These are phyloP conservation scores for Mortierella hygrophila DNA, from an alignment of 192 early-diverging fungal genomes.

Conservation along the genomic window DNA sequence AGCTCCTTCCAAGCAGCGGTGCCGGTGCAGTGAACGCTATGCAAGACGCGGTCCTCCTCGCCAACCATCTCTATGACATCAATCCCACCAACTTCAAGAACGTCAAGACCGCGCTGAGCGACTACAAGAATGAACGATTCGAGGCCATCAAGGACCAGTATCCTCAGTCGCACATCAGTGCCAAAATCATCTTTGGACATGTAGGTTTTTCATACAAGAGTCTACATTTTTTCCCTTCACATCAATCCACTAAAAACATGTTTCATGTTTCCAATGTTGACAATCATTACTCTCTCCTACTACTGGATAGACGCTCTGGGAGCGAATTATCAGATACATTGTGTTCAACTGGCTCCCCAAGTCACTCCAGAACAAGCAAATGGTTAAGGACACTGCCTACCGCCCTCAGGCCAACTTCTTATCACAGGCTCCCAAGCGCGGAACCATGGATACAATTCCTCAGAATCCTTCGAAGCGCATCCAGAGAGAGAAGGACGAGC, in stretches of 20 bases:
- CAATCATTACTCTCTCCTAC: background rate
- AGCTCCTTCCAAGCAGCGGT: conserved; percentile 18
- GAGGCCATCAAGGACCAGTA: background rate
- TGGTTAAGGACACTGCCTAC: conserved; percentile 1
- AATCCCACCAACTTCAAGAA: background rate
- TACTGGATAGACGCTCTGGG: background rate
- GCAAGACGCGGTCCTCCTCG: conserved; percentile 8
- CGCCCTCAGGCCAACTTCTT: conserved; percentile 19
- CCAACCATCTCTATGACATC: conserved; percentile 17
- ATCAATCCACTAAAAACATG: too few relatives aligned
- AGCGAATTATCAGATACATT: conserved; percentile 1
- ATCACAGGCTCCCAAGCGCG: background rate
- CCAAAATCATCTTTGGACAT: background rate
- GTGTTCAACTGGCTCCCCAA: conserved; percentile 18
- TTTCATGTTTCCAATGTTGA: background rate
- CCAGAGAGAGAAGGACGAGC: background rate
- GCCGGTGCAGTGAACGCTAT: conserved; percentile 17
- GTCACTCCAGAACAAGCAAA: background rate
- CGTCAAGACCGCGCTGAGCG: background rate
- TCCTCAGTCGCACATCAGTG: background rate
- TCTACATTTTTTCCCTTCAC: too few relatives aligned
- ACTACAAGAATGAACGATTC: background rate
- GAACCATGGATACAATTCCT: background rate
- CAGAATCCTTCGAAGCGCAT: conserved; percentile 17
- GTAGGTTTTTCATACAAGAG: background rate